Percentiles rank a stretch among this genome's conserved stretches.
Conservation (phyloP, 176 grass and related monocot species). For the Coix lacrymajobi region DNA sequence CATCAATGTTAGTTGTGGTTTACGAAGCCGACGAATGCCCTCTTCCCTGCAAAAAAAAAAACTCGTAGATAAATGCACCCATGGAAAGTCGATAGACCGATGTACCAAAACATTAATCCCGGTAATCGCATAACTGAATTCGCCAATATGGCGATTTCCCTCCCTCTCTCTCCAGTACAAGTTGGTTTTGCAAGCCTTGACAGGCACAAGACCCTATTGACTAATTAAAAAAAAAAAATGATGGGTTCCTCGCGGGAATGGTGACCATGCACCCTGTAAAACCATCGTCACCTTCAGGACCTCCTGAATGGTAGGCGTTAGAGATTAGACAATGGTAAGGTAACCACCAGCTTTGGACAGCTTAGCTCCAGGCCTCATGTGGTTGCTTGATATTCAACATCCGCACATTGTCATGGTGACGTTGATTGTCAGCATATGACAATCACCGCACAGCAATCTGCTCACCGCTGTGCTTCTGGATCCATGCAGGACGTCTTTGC, state of each 20-base stretch:
- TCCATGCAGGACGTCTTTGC: conserved; percentile 23
- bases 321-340: conserved; percentile 13
- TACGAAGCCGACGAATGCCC: background rate
- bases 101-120: background rate
- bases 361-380: background rate
- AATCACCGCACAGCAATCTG: background rate
- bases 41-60: background rate
- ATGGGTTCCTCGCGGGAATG: background rate
- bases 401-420: background rate
- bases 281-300: background rate
- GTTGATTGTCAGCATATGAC: background rate
- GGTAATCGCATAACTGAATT: conserved; percentile 18
- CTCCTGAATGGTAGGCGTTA: background rate
- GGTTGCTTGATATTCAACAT: conserved; percentile 17
- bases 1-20: background rate
- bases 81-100: background rate
- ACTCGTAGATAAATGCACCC: background rate
- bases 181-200: conserved; percentile 3
- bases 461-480: conserved; percentile 8
- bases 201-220: background rate
- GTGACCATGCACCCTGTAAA: background rate
- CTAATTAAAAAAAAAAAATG: conserved; percentile 22
- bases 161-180: conserved; percentile 17
- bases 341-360: background rate
- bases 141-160: conserved; percentile 18